Evolutionary conservation across 495 filamentous ascomycete species (phyloP).

Genomic region (Mytilinidion resinicola): DNA sequence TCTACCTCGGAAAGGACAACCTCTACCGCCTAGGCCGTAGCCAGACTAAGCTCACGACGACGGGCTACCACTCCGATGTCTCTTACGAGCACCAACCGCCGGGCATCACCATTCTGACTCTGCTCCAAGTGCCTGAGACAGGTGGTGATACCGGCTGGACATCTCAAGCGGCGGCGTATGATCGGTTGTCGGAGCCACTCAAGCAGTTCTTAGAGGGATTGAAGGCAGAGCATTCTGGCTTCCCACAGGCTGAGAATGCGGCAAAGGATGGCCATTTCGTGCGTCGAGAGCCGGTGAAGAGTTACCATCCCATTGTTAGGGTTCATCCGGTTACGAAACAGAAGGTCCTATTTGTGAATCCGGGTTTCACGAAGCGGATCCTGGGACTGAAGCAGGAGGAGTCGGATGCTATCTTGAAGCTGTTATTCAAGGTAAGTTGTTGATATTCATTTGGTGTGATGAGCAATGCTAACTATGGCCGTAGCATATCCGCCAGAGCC

Average conservation of each 20-base stretch:
- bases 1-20: constrained; percentile 19
- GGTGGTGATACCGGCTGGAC: constrained; percentile 21
- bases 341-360: constrained; percentile 21
- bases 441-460: background rate
- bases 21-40: constrained; percentile 13
- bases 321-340: constrained; percentile 18
- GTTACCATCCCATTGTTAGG: constrained; percentile 20
- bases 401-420: constrained; percentile 19
- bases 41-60: constrained; percentile 11
- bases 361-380: constrained; percentile 19
- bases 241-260: constrained; percentile 15
- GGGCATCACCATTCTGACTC: constrained; percentile 17
- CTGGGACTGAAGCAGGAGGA: constrained; percentile 24
- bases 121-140: constrained; percentile 14
- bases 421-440: constrained; percentile 18
- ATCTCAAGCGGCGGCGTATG: constrained; percentile 15
- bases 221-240: constrained; percentile 15
- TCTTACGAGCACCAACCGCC: constrained; percentile 23
- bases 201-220: constrained; percentile 17
- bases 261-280: constrained; percentile 12
- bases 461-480: background rate
- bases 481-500: constrained; percentile 20
- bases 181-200: constrained; percentile 16
- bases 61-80: constrained; percentile 22
- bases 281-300: constrained; percentile 15